phyloP scores from a whole-genome alignment of 2,329 filamentous ascomycete genomes.

The Xylaria sp. region DNA sequence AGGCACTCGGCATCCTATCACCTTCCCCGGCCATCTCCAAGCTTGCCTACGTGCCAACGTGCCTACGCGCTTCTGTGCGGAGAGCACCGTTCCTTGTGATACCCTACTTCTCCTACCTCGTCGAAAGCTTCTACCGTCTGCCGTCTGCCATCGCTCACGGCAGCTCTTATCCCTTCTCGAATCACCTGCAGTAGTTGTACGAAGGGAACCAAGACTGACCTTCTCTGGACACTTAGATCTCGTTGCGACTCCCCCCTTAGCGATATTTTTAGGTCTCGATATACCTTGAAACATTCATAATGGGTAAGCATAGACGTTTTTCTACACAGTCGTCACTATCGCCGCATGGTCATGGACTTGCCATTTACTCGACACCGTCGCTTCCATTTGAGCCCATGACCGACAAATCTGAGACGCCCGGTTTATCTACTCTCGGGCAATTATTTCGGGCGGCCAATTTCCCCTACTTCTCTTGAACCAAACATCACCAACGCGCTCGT shows the following conservation, averaged over 20 bases:
- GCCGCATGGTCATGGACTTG: slow-evolving; percentile 40
- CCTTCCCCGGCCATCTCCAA: slow-evolving; percentile 12
- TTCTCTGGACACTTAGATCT: slow-evolving; percentile 41
- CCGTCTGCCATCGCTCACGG: neutral
- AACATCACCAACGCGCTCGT: slow-evolving; percentile 46
- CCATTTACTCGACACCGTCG: slow-evolving; percentile 39
- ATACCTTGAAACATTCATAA: slow-evolving; percentile 53
- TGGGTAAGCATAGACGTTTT: slow-evolving; percentile 59
- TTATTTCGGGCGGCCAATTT: slow-evolving; percentile 30
- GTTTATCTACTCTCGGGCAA: slow-evolving; percentile 25
- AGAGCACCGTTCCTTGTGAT: slow-evolving; percentile 22
- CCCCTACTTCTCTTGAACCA: slow-evolving; percentile 26
- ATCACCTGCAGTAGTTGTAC: slow-evolving; percentile 6
- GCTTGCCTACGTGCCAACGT: neutral
- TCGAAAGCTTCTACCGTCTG: slow-evolving; percentile 15
- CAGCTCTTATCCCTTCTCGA: slow-evolving; percentile 26
- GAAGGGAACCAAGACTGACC: slow-evolving; percentile 43
- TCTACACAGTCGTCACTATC: slow-evolving; percentile 42
- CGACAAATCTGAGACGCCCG: slow-evolving; percentile 26
- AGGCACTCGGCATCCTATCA: slow-evolving; percentile 15
- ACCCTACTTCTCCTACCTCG: slow-evolving; percentile 2
- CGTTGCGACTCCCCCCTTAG: slow-evolving; percentile 43
- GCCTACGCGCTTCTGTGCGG: slow-evolving; percentile 19
- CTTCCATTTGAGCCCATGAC: slow-evolving; percentile 37
- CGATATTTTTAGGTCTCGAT: slow-evolving; percentile 47